These are phyloP conservation scores for Pelargonium myrrhifolium DNA, from an alignment of 441 rosid genomes.

Conservation along the genomic window DNA sequence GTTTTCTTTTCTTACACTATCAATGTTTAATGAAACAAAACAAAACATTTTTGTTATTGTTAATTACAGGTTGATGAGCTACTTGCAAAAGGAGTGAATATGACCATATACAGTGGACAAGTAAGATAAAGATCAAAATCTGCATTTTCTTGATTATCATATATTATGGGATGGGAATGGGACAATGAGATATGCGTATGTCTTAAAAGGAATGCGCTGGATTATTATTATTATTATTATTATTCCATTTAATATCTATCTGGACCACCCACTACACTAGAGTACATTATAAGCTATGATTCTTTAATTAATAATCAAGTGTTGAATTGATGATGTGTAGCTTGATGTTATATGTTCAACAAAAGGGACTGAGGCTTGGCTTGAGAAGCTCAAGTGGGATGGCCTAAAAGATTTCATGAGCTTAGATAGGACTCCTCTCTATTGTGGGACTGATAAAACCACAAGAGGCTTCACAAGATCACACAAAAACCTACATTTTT, in stretches of 20 bases:
- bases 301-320: background rate
- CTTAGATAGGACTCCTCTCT: conserved; percentile 40
- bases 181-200: no score
- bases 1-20: background rate
- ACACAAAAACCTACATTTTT: conserved; percentile 65
- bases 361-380: conserved; percentile 86
- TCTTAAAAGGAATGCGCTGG: background rate
- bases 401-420: conserved; percentile 40
- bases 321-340: conserved; percentile 25
- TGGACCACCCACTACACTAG: conserved; percentile 13
- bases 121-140: conserved; percentile 29
- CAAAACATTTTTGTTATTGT: background rate
- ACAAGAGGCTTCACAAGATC: conserved; percentile 72
- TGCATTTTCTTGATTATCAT: background rate
- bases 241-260: background rate
- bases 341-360: conserved; percentile 85
- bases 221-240: background rate
- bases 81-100: conserved; percentile 65
- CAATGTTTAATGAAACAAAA: background rate
- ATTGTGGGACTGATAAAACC: conserved; percentile 33
- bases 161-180: background rate
- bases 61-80: conserved; percentile 68
- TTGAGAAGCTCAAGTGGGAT: conserved; percentile 85
- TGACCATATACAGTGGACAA: conserved; percentile 82
- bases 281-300: background rate